These are phyloP conservation scores for Thelonectria rubi DNA, from an alignment of 2,329 filamentous ascomycete genomes.

Conservation along the genomic window DNA sequence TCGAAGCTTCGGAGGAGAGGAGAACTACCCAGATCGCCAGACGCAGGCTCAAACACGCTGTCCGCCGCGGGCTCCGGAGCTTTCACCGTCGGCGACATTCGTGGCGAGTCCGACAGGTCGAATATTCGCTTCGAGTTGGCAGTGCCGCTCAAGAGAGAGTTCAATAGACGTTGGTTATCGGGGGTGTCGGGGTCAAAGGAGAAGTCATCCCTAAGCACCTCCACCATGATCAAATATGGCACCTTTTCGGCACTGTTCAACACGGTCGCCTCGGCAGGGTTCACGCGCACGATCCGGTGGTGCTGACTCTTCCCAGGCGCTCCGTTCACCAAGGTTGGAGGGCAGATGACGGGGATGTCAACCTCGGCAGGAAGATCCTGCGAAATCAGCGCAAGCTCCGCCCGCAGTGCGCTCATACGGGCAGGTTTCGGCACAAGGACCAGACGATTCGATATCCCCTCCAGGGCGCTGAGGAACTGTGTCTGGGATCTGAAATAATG, in stretches of 20 bases:
- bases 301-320: conserved; percentile 79
- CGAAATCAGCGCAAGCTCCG: conserved; percentile 81
- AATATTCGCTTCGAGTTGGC: conserved; percentile 69
- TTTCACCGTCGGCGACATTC: conserved; percentile 53
- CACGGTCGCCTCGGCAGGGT: conserved; percentile 84
- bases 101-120: conserved; percentile 73
- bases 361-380: conserved; percentile 85
- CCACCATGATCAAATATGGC: conserved; percentile 85
- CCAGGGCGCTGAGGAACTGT: conserved; percentile 80
- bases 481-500: conserved; percentile 87
- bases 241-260: conserved; percentile 89
- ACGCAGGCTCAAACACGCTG: conserved; percentile 85
- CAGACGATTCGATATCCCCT: conserved; percentile 85
- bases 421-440: conserved; percentile 84
- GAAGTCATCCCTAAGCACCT: conserved; percentile 83
- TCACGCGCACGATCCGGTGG: conserved; percentile 83
- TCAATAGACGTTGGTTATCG: conserved; percentile 74
- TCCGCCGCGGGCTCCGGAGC: conserved; percentile 62
- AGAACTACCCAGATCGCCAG: conserved; percentile 79
- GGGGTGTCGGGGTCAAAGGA: conserved; percentile 79
- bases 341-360: conserved; percentile 84
- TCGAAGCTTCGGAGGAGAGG: conserved; percentile 70
- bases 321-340: conserved; percentile 76
- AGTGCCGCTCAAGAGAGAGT: conserved; percentile 65
- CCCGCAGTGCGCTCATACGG: conserved; percentile 80